These are phyloP conservation scores for Chytridium lagenaria DNA, from an alignment of 371 early-diverging fungal genomes.

Conservation along the genomic window DNA sequence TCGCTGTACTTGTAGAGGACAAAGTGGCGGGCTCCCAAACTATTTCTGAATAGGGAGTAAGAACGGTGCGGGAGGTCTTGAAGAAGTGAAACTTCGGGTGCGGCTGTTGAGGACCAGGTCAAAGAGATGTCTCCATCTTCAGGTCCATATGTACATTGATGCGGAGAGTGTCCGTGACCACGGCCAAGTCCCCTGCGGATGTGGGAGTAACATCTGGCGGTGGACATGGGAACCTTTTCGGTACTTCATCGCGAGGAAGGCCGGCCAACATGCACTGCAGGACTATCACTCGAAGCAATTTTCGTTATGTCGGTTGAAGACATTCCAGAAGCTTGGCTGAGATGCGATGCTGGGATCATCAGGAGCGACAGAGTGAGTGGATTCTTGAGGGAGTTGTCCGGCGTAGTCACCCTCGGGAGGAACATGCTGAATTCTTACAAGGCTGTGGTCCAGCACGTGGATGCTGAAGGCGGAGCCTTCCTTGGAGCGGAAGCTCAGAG, in stretches of 20 bases:
- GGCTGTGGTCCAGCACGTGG: conserved; percentile 28
- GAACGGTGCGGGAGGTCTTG: conserved; percentile 62
- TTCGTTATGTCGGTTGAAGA: not conserved
- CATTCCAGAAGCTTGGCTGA: not conserved
- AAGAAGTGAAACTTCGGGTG: conserved; percentile 46
- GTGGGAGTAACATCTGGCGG: conserved; percentile 10
- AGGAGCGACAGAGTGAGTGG: conserved; percentile 19
- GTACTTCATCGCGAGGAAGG: not conserved
- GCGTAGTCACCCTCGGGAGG: conserved; percentile 17
- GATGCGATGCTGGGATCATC: conserved; percentile 1
- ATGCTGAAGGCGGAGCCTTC: conserved; percentile 28
- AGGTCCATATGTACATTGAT: conserved; percentile 19
- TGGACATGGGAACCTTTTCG: conserved; percentile 19
- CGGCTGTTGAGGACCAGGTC: conserved; percentile 20
- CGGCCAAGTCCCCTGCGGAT: not conserved
- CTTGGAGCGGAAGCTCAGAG: conserved; percentile 14
- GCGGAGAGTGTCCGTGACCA: conserved; percentile 21
- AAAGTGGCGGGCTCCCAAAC: conserved; percentile 37
- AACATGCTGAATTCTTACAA: conserved; percentile 31
- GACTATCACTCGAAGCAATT: not conserved
- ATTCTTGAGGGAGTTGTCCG: conserved; percentile 10
- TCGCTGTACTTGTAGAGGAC: conserved; percentile 33
- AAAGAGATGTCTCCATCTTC: conserved; percentile 28
- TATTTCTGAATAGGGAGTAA: conserved; percentile 50
- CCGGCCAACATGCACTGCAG: conserved; percentile 8